phyloP scores from a whole-genome alignment of 2,329 filamentous ascomycete species.

The Trichoderma brevicompactum region DNA sequence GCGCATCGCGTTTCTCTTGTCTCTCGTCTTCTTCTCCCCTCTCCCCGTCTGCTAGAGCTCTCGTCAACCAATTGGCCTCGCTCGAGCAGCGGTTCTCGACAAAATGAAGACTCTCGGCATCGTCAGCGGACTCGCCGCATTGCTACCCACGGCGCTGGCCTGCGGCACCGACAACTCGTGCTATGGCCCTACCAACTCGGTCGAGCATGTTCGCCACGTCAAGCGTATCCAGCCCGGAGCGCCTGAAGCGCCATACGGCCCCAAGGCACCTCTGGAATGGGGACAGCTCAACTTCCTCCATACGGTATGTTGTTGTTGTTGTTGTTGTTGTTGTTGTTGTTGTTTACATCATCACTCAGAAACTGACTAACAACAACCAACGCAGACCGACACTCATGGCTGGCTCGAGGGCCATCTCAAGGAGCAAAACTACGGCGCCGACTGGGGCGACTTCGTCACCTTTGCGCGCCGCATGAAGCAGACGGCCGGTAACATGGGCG shows the following conservation, averaged over 20 bases:
- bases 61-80: background rate
- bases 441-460: slow-evolving; percentile 68
- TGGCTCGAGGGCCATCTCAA: slow-evolving; percentile 66
- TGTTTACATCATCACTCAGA: background rate
- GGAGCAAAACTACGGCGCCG: slow-evolving; percentile 66
- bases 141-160: slow-evolving; percentile 37
- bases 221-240: slow-evolving; percentile 55
- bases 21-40: background rate
- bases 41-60: background rate
- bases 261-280: slow-evolving; percentile 58
- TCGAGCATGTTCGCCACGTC: slow-evolving; percentile 53
- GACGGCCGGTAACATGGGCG: slow-evolving; percentile 58
- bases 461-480: slow-evolving; percentile 64
- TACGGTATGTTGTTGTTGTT: slow-evolving; percentile 44
- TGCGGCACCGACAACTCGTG: slow-evolving; percentile 44
- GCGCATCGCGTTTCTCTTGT: background rate
- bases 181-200: slow-evolving; percentile 47
- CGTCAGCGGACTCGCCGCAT: slow-evolving; percentile 29
- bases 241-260: slow-evolving; percentile 48
- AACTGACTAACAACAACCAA: too few relatives aligned
- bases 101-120: slow-evolving; percentile 29
- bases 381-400: slow-evolving; percentile 61
- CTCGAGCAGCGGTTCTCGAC: too few relatives aligned
- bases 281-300: slow-evolving; percentile 66
- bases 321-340: background rate